Evolutionary conservation across 192 early-diverging fungal genomes (phyloP).

Genomic region (Piromyces sp.): DNA sequence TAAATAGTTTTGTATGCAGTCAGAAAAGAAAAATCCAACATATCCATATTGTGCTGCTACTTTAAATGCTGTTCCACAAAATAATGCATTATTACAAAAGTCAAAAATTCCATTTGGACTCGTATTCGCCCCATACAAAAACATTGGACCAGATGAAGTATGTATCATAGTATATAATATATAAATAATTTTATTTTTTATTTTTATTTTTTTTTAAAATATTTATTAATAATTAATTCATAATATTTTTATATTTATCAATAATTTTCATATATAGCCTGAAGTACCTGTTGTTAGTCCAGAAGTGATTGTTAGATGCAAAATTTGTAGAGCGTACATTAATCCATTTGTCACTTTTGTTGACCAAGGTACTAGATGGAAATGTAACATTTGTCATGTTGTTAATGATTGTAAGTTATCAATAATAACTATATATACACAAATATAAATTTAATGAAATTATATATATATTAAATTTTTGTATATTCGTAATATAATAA

Average conservation of each 20-base stretch:
- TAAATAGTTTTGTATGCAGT: not conserved
- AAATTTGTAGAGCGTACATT: conserved; percentile 87
- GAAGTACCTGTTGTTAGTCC: conserved; percentile 74
- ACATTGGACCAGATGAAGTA: conserved; percentile 54
- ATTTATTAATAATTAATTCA: not conserved
- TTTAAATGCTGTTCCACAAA: conserved; percentile 74
- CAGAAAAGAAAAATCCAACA: not conserved
- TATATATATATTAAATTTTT: too few species aligned
- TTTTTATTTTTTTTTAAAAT: too few species aligned
- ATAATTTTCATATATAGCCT: conserved; percentile 18
- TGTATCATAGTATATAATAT: too few species aligned
- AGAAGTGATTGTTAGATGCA: conserved; percentile 77
- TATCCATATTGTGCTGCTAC: conserved; percentile 20
- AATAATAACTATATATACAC: too few species aligned
- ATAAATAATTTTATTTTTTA: too few species aligned
- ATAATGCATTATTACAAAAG: conserved; percentile 62
- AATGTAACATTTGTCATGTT: conserved; percentile 85
- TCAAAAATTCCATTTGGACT: conserved; percentile 78
- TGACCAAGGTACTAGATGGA: conserved; percentile 89
- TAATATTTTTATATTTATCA: not conserved
- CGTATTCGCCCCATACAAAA: conserved; percentile 75
- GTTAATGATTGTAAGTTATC: conserved; percentile 58
- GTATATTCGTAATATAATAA: too few species aligned
- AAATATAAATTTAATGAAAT: too few species aligned
- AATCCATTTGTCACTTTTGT: conserved; percentile 92